Evolutionary conservation across 352 stramenopile species (phyloP).

Genomic region (Phytophthora pluvialis): DNA sequence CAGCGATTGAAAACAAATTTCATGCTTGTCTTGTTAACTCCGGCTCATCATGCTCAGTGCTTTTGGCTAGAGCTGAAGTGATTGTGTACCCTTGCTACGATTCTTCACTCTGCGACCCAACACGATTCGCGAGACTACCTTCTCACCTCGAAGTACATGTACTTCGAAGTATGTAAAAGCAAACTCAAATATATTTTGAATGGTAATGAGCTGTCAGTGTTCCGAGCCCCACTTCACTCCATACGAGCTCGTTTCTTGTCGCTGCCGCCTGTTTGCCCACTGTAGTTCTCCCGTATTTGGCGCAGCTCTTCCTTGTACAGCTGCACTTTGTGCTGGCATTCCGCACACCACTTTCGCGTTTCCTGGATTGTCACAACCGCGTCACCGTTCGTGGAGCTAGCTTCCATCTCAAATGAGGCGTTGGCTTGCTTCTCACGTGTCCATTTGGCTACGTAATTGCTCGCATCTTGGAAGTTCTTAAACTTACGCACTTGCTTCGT

Average conservation of each 20-base stretch:
- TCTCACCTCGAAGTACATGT: too few relatives aligned
- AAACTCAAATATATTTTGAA: too few relatives aligned
- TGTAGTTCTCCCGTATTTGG: not conserved
- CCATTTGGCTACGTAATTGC: conserved; percentile 10
- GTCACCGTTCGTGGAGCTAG: not conserved
- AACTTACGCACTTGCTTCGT: not conserved
- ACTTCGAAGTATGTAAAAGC: too few relatives aligned
- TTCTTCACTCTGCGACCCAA: too few relatives aligned
- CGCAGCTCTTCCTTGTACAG: conserved; percentile 11
- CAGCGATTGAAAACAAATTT: too few relatives aligned
- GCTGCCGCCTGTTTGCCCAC: not conserved
- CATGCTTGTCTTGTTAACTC: too few relatives aligned
- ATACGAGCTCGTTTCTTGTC: not conserved
- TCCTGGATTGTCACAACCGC: conserved; percentile 22
- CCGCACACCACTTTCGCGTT: not conserved
- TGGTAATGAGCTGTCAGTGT: not conserved
- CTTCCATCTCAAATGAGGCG: conserved; percentile 14
- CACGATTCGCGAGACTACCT: too few relatives aligned
- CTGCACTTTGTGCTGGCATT: conserved; percentile 2
- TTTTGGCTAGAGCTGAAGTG: too few relatives aligned
- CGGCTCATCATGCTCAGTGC: too few relatives aligned
- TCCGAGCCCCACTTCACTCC: not conserved
- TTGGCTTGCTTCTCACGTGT: not conserved
- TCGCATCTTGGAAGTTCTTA: conserved; percentile 2
- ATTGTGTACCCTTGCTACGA: too few relatives aligned